Conservation (phyloP, 148 eudicot species). For the Silene uniflora region DNA sequence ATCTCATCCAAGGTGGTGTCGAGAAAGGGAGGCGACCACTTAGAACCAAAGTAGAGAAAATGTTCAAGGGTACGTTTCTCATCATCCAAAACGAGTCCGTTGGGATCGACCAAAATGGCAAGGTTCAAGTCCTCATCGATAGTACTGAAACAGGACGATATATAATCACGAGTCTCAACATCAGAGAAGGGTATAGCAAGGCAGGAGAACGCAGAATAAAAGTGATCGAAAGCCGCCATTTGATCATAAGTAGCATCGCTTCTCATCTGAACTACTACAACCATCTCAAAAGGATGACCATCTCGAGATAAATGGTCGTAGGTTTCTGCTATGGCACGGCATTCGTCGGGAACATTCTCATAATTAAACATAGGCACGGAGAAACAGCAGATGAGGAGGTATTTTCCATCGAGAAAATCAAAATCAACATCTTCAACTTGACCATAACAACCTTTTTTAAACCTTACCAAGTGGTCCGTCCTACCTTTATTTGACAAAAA, state of each 20-base stretch:
- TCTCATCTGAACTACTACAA: neutral
- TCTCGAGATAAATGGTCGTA: neutral
- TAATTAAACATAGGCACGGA: too few relatives aligned
- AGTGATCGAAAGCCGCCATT: conserved; percentile 4
- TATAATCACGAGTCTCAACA: conserved; percentile 4
- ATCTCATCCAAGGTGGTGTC: neutral
- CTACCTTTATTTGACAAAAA: too few relatives aligned
- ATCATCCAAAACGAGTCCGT: neutral
- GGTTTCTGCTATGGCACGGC: neutral
- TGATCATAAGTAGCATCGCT: neutral
- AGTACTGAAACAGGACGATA: neutral
- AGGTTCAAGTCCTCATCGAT: neutral
- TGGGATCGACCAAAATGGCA: conserved; percentile 6
- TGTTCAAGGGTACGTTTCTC: neutral
- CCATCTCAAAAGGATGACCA: conserved; percentile 5
- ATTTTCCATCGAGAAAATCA: too few relatives aligned
- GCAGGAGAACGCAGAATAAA: neutral
- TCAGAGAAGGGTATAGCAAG: conserved; percentile 9
- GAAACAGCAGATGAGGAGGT: too few relatives aligned
- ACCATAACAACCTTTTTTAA: too few relatives aligned
- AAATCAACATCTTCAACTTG: too few relatives aligned
- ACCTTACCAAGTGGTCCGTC: too few relatives aligned
- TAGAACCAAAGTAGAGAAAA: neutral
- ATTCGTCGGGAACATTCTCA: neutral
- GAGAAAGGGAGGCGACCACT: neutral